phyloP scores from a whole-genome alignment of 2,329 filamentous ascomycete species.

The Fusarium veterinarium region DNA sequence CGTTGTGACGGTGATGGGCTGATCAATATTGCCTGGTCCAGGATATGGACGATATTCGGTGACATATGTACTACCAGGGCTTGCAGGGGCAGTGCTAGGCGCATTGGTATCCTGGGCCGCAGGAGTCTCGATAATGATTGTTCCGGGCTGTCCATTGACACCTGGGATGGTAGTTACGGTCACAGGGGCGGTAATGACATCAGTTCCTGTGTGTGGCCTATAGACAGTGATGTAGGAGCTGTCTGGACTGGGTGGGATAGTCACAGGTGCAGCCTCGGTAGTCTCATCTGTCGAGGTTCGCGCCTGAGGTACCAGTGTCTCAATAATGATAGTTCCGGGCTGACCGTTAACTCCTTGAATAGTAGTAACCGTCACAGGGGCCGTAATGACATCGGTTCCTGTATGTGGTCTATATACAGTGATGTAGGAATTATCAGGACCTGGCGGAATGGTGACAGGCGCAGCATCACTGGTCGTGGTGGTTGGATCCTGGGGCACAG shows the following conservation, averaged over 20 bases:
- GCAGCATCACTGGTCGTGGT: background rate
- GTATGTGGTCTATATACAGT: slow-evolving; percentile 29
- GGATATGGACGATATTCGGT: slow-evolving; percentile 26
- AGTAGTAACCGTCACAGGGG: slow-evolving; percentile 24
- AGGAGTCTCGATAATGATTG: slow-evolving; percentile 26
- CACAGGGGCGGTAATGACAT: slow-evolving; percentile 20
- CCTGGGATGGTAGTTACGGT: slow-evolving; percentile 24
- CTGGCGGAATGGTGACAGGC: slow-evolving; percentile 19
- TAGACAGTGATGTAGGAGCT: slow-evolving; percentile 31
- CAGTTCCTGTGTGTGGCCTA: slow-evolving; percentile 15
- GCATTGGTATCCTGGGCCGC: background rate
- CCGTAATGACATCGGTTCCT: slow-evolving; percentile 13
- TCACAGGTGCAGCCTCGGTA: background rate
- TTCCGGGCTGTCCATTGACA: slow-evolving; percentile 19
- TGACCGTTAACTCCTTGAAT: slow-evolving; percentile 12
- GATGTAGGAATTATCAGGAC: slow-evolving; percentile 18
- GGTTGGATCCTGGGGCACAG: background rate
- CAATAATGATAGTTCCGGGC: slow-evolving; percentile 24
- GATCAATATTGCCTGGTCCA: slow-evolving; percentile 16
- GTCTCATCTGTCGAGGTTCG: background rate
- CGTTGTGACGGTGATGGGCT: slow-evolving; percentile 27
- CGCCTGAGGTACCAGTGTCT: slow-evolving; percentile 4
- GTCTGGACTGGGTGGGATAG: slow-evolving; percentile 13
- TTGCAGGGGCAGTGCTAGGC: background rate
- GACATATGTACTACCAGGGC: slow-evolving; percentile 6